Base-by-base conservation (phyloP, 2,329 filamentous ascomycete genomes). In the Hypoxylon rubiginosum region DNA sequence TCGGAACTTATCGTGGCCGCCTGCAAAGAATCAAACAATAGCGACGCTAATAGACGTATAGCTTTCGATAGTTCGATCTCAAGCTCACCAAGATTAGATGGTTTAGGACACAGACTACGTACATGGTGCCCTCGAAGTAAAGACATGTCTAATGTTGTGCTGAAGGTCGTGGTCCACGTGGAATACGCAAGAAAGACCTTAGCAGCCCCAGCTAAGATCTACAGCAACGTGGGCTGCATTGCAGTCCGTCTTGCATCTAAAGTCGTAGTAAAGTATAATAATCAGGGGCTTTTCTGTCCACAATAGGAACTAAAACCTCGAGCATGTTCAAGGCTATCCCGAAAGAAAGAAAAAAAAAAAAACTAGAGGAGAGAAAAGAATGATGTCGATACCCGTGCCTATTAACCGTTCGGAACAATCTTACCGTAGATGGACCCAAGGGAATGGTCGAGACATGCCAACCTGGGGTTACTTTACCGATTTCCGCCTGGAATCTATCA, bases 401-500 rank as follows among this genome's bases (percentile, higher is more conserved):
- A 26, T 41, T 43, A 28, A 52, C 58, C 58, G 55, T 28, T 58
- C 58, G 58, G 63, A 58, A 58, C 17, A 50, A 50, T 39, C 34
- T 58, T 49, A 30, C 30, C 34, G n/a, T 34, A 39, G 34, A 60
- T 36, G n/a, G 55, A 60, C 52, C 55, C 55, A 52, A 28, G 43
- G 58, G 30, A 9, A 34, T 54, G 56, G 59, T 34, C 36, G 26
- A 62, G 50, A 66, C 28, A 46, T 55, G 53, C 7, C 26, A 62
- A 46, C 21, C 56, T 55, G 55, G 59, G 58, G 55, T 62, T 49
- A 59, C 36, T 41, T 39, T 41, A 28, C 50, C 19, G 34, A 53
- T 10, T 15, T 17, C n/a, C 19, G 34, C 17, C 13, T 41, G 13
- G 17, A 9, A 32, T 17, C 10, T 13, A 19, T n/a, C 32, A 36